phyloP scores from a whole-genome alignment of 768 basidiomycete genomes.

The Leccinum uliginosum region DNA sequence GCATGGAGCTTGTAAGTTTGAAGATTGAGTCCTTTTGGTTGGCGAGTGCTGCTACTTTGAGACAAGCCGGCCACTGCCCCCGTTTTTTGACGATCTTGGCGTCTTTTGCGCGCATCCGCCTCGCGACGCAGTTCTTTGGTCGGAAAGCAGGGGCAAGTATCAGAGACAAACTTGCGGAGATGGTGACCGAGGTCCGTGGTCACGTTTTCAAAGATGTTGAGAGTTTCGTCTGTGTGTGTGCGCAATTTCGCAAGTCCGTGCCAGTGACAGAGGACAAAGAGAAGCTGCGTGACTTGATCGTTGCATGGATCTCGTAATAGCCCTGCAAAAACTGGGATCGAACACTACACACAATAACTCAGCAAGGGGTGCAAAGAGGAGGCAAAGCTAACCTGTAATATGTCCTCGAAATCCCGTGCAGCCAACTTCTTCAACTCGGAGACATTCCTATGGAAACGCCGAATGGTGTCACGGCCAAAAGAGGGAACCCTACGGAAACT shows the following conservation, averaged over 20 bases:
- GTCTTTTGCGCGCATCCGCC: not conserved
- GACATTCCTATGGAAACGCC: too few relatives aligned
- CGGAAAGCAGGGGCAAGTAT: not conserved
- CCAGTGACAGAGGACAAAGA: not conserved
- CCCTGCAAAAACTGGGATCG: not conserved
- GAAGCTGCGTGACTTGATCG: not conserved
- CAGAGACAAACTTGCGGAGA: not conserved
- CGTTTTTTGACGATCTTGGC: not conserved
- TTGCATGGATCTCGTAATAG: not conserved
- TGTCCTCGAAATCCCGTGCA: too few relatives aligned
- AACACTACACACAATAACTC: not conserved
- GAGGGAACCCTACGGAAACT: too few relatives aligned
- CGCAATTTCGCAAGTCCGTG: not conserved
- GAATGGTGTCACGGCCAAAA: too few relatives aligned
- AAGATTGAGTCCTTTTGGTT: not conserved
- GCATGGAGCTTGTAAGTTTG: not conserved
- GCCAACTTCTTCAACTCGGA: too few relatives aligned
- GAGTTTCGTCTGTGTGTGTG: not conserved
- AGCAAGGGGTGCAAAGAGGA: not conserved
- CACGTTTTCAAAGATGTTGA: not conserved
- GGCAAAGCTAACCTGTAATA: not conserved
- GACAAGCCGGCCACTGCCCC: not conserved
- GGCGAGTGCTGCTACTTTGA: not conserved
- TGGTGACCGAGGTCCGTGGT: not conserved
- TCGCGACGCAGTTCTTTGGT: not conserved